Percentiles rank a stretch among this genome's conserved stretches.
Evolutionary conservation across 208 protist species (phyloP).

Genomic region (Blechomonas ayalai): DNA sequence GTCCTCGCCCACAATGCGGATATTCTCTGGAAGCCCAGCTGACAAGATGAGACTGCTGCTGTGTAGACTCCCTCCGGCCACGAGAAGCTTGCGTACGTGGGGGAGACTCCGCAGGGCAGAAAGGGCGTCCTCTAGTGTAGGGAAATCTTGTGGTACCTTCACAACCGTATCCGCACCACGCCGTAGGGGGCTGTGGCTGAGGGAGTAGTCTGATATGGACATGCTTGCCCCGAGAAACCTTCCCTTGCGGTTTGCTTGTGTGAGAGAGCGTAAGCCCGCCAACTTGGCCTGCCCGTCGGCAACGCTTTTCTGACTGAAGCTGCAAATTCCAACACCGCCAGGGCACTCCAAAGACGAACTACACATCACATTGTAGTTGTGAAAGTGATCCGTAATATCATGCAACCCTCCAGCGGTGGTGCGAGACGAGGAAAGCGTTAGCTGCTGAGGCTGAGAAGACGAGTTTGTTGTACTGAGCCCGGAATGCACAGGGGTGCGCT

Average conservation of each 20-base stretch:
- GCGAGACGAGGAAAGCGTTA: conserved; percentile 34
- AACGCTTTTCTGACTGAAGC: too few species aligned
- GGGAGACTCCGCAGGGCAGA: conserved; percentile 24
- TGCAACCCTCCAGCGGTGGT: too few species aligned
- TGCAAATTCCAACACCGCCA: too few species aligned
- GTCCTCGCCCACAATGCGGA: conserved; percentile 59
- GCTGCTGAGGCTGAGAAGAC: conserved; percentile 10
- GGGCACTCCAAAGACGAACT: too few species aligned
- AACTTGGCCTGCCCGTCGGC: too few species aligned
- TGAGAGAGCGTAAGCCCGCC: too few species aligned
- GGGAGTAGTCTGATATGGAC: conserved; percentile 33
- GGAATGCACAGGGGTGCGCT: conserved; percentile 27
- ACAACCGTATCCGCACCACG: conserved; percentile 20
- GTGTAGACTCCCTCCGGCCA: conserved; percentile 39
- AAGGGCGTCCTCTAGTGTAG: conserved; percentile 37
- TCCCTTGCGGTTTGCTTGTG: too few species aligned
- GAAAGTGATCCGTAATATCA: too few species aligned
- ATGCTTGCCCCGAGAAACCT: conserved; percentile 16
- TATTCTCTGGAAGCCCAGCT: conserved; percentile 42
- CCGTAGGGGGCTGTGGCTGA: conserved; percentile 12
- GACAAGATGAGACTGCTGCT: conserved; percentile 39
- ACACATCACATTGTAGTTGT: too few species aligned
- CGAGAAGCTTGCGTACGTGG: conserved; percentile 56
- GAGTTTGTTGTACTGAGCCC: conserved; percentile 7
- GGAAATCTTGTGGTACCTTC: conserved; percentile 51